These are phyloP conservation scores for Nitzschia sp. DNA, from an alignment of 108 stramenopile genomes.

Conservation along the genomic window DNA sequence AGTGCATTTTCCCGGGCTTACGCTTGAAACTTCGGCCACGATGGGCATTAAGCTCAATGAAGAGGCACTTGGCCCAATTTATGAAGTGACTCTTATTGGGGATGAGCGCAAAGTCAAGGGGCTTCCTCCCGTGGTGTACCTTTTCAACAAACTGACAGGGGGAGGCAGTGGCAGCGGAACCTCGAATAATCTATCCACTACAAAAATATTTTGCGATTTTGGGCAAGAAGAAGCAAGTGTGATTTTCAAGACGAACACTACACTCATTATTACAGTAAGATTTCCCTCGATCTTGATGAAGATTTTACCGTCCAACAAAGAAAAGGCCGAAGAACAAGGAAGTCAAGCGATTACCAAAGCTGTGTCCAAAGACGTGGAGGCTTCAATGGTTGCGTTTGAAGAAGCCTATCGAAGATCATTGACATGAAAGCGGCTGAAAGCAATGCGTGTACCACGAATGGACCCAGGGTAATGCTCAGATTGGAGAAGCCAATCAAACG, in stretches of 20 bases:
- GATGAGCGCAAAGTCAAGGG: constrained; percentile 33
- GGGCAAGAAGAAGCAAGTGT: constrained; percentile 2
- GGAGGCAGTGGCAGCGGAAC: constrained; percentile 11
- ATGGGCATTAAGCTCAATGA: constrained; percentile 37
- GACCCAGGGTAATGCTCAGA: background rate
- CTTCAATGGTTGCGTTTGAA: constrained; percentile 27
- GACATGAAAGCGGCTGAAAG: background rate
- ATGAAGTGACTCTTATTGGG: constrained; percentile 35
- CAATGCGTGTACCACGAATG: background rate
- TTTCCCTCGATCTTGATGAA: constrained; percentile 46
- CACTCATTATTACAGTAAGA: constrained; percentile 22
- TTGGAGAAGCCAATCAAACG: too few species aligned
- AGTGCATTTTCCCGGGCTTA: constrained; percentile 52
- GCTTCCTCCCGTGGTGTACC: constrained; percentile 37
- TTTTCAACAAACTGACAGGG: constrained; percentile 54
- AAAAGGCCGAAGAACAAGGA: constrained; percentile 48
- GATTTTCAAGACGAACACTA: constrained; percentile 17
- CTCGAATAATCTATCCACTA: constrained; percentile 9
- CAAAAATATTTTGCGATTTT: constrained; percentile 1
- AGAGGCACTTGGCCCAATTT: constrained; percentile 5
- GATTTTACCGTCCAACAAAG: constrained; percentile 48
- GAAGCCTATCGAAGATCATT: constrained; percentile 32
- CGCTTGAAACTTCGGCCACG: constrained; percentile 19
- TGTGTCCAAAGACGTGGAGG: constrained; percentile 32
- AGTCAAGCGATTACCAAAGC: constrained; percentile 28